Conservation (phyloP, 495 filamentous ascomycete species). For the Friedmanniomyces simplex region DNA sequence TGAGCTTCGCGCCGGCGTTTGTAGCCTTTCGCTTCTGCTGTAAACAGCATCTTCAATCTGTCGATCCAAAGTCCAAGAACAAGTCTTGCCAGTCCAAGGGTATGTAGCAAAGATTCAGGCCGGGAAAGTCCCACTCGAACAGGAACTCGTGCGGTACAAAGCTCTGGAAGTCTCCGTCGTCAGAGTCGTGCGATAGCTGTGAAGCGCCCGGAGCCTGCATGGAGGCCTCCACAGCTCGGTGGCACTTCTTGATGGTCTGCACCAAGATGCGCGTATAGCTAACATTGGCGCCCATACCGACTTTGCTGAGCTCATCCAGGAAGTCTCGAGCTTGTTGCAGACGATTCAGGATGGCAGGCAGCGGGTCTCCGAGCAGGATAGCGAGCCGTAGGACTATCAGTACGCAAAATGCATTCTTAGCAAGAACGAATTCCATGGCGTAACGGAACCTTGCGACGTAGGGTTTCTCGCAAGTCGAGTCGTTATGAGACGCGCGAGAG, state of each 20-base stretch:
- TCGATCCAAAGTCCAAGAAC: constrained; percentile 14
- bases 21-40: neutral
- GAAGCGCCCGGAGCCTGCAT: constrained; percentile 10
- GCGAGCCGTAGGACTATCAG: constrained; percentile 43
- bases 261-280: neutral
- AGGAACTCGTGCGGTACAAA: constrained; percentile 45
- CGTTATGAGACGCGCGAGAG: neutral
- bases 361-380: constrained; percentile 36
- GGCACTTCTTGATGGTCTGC: neutral
- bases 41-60: neutral
- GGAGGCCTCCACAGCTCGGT: constrained; percentile 33
- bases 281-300: constrained; percentile 1
- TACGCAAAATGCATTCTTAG: constrained; percentile 45
- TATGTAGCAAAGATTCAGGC: constrained; percentile 42
- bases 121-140: constrained; percentile 46
- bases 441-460: constrained; percentile 43
- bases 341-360: constrained; percentile 33
- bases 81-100: constrained; percentile 29
- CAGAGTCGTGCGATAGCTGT: neutral
- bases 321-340: constrained; percentile 37
- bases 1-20: too few relatives aligned
- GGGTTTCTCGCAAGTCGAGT: constrained; percentile 1
- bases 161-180: constrained; percentile 39
- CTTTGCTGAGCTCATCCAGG: constrained; percentile 33
- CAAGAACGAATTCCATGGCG: constrained; percentile 48